A percentile compares a stretch with the other conserved stretches of the same genome.
phyloP scores from a whole-genome alignment of 176 grass and related monocot species.

The Eragrostis curvula region DNA sequence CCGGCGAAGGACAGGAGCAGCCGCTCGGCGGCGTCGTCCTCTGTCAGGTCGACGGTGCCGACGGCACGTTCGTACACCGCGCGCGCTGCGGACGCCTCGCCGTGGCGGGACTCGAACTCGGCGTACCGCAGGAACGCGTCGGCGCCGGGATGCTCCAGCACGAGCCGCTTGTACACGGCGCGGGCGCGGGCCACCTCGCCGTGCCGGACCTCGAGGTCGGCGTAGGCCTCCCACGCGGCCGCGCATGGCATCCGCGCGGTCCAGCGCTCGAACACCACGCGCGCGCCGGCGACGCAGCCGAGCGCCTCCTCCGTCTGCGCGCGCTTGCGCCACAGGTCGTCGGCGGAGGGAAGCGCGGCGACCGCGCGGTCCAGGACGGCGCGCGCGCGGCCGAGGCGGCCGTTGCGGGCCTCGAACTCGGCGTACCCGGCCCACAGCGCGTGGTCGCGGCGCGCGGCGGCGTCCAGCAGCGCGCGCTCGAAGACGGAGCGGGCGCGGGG shows the following conservation, averaged over 20 bases:
- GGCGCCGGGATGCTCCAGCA: too few species aligned
- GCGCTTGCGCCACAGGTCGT: slow-evolving; percentile 70
- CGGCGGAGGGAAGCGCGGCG: slow-evolving; percentile 55
- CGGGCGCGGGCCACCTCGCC: too few species aligned
- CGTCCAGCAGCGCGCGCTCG: slow-evolving; percentile 49
- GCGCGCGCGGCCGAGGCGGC: slow-evolving; percentile 49
- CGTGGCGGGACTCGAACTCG: too few species aligned
- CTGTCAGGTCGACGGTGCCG: too few species aligned
- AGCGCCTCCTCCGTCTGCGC: slow-evolving; percentile 70
- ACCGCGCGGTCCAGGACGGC: slow-evolving; percentile 74
- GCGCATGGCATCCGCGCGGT: slow-evolving; percentile 26
- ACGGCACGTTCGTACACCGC: too few species aligned
- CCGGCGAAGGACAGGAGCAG: too few species aligned
- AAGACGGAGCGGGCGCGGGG: slow-evolving; percentile 48
- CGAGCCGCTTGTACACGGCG: too few species aligned
- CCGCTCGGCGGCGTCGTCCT: too few species aligned
- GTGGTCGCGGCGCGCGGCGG: slow-evolving; percentile 46
- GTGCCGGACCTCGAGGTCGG: too few species aligned
- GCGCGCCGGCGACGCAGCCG: slow-evolving; percentile 18
- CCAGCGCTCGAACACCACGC: slow-evolving; percentile 63
- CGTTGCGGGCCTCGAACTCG: slow-evolving; percentile 60
- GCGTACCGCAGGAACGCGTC: too few species aligned
- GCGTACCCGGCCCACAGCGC: slow-evolving; percentile 67
- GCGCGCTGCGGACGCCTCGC: too few species aligned
- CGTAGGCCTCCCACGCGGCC: too few species aligned